These are phyloP conservation scores for Vigna hirtella DNA, from an alignment of 306 rosid species.

Conservation along the genomic window DNA sequence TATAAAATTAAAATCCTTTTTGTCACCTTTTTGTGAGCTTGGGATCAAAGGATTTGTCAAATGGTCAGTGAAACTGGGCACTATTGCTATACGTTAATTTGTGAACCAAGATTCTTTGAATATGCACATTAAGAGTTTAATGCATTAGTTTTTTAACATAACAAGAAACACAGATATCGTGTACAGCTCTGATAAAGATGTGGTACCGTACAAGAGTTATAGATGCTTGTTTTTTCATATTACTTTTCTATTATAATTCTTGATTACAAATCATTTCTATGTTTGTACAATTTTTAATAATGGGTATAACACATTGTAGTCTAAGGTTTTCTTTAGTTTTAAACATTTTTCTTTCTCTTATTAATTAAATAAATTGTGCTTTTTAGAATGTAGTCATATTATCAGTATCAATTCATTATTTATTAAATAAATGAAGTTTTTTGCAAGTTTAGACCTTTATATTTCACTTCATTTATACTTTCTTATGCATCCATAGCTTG, in stretches of 20 bases:
- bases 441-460: not conserved
- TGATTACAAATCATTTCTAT: not conserved
- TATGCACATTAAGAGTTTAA: not conserved
- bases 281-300: not conserved
- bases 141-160: not conserved
- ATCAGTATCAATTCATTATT: slow-evolving; percentile 11
- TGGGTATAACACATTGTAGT: not conserved
- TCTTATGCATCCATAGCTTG: not conserved
- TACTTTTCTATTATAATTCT: slow-evolving; percentile 1
- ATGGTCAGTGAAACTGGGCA: not conserved
- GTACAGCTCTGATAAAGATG: not conserved
- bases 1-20: not conserved
- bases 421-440: not conserved
- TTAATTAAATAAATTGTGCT: not conserved
- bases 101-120: not conserved
- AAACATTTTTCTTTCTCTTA: not conserved
- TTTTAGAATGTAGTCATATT: not conserved
- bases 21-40: not conserved
- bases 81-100: not conserved
- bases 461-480: not conserved
- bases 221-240: not conserved
- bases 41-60: not conserved
- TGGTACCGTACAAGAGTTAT: not conserved
- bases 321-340: not conserved
- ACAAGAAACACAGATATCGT: not conserved